Base-by-base conservation (phyloP, 2,329 filamentous ascomycete species). In the Huntiella moniliformis region DNA sequence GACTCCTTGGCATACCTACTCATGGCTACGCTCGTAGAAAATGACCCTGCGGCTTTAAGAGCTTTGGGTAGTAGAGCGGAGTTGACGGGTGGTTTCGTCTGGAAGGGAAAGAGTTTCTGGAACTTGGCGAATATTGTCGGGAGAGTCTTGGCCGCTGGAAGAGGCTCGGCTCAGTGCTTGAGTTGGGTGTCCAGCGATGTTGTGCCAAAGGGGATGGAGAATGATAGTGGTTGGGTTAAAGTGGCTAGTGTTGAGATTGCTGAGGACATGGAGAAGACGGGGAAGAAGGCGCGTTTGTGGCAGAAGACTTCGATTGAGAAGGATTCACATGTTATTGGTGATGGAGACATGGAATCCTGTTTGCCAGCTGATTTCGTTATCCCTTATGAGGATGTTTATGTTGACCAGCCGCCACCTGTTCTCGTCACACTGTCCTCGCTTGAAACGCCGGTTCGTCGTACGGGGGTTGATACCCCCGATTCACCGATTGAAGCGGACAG, bases 101-200 rank as follows among this genome's bases (percentile, higher is more conserved):
- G 79, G 54, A 60, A 58, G 4, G 67, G 67, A 2, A 77, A 73
- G 61, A 80, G 74, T 51, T 81, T 79, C 56, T 81, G 77, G 77
- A 80, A 75, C 58, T 78, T 72, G 1, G 66, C 70, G 10, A 79
- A 75, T 55, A 65, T 81, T 37, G 69, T 80, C 7, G 77, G 76
- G 3, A 70, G 74, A 22, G 74, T 81, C 3, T 60, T 81, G 32
- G 75, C 75, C 28, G 75, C 74, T 22, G 71, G 73, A 5, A 68
- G 68, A 45, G 74, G 74, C 2, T 70, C 74, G 12, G 68, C 68
- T 0, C 76, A 80, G 55, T 76, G 76, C 55, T 74, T 80, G 73
- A 76, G 76, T 44, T 79, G 77, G 77, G 65, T 81, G 45, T 77
- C 74, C 8, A 76, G 70, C 28, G 70, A 75, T 45, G 64, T 79